Evolutionary conservation across 805 yeast species (phyloP), one percentile per base, ranked within the genome.

Genomic region (Myxozyma geophila): DNA sequence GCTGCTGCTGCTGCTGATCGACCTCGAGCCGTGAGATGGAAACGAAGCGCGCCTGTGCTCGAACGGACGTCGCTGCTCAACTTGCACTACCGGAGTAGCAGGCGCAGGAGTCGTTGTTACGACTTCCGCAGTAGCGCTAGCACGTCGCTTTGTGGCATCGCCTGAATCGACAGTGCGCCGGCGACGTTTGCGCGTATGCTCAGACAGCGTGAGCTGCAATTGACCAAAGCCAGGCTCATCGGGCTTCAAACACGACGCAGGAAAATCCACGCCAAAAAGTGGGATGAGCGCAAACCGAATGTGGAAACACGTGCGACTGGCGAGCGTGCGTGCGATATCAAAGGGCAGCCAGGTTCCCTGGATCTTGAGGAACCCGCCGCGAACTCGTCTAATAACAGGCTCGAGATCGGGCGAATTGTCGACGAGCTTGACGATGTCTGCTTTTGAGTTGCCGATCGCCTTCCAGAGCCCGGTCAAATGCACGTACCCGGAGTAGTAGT

Each of bases 281-380:
- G 97, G 97, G 35, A 90, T 82, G 68, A 92, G 77, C 21, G 89
- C 84, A 73, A 79, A 88, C 62, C 97, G 79, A 51, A 92, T 88
- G 61, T 86, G 85, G 75, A 83, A 91, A 77, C 96, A 89, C 70
- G 91, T 89, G 57, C 88, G 82, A 40, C 84, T 75, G 2, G 96
- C 93, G 58, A 92, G 78, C 39, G 83, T 77, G 64, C 81, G 81
- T 28, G 96, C 91, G 56, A 89, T 79, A 9, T 82, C 83, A 71
- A 77, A 87, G 1, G 96, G 93, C 46, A 91, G 77, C 97, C 97
- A 92, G 8, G 97, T 90, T 3, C 98, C 98, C 77, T 92, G 98
- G 68, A 92, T 90, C 78, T 91, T 91, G 68, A 92, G 81, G 71
- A 85, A 90, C 1, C 97, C 98, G 53, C 98, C 98, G 60, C 97